Conservation (phyloP, 345 rosid species). For the Mallotus nudiflorus region DNA sequence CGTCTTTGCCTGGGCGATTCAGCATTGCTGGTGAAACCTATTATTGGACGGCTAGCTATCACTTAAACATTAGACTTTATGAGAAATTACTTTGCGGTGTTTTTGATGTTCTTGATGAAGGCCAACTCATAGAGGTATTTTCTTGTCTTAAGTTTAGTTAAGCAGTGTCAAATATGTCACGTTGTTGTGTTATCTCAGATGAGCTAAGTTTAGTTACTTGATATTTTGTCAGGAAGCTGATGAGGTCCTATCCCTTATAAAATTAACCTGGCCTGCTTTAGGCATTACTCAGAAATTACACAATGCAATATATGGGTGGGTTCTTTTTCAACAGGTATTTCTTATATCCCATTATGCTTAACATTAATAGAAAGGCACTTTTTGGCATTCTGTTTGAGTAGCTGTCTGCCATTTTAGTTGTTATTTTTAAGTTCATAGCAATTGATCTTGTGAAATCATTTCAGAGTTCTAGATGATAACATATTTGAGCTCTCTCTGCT, state of each 20-base stretch:
- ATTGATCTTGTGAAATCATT: background rate
- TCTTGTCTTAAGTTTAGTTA: slow-evolving; percentile 16
- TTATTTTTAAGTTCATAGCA: background rate
- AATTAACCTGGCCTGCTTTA: slow-evolving; percentile 77
- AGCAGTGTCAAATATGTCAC: background rate
- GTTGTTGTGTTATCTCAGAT: slow-evolving; percentile 3
- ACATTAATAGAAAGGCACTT: background rate
- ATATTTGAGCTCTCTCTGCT: background rate
- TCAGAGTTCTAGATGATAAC: background rate
- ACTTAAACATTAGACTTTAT: slow-evolving; percentile 75
- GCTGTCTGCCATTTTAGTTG: background rate
- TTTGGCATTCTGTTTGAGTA: background rate
- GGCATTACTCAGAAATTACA: slow-evolving; percentile 88
- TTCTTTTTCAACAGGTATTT: slow-evolving; percentile 82
- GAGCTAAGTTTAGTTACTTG: slow-evolving; percentile 22
- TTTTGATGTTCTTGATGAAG: slow-evolving; percentile 92
- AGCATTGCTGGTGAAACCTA: slow-evolving; percentile 72
- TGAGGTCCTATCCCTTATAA: slow-evolving; percentile 55
- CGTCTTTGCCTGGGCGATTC: slow-evolving; percentile 60
- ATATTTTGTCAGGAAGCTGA: slow-evolving; percentile 61
- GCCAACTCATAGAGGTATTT: slow-evolving; percentile 85
- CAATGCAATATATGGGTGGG: slow-evolving; percentile 77
- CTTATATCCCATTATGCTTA: slow-evolving; percentile 11
- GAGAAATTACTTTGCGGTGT: slow-evolving; percentile 68
- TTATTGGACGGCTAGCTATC: slow-evolving; percentile 81